Conservation (phyloP, 176 grass and related monocot genomes). For the Bonia amplexicaulis region DNA sequence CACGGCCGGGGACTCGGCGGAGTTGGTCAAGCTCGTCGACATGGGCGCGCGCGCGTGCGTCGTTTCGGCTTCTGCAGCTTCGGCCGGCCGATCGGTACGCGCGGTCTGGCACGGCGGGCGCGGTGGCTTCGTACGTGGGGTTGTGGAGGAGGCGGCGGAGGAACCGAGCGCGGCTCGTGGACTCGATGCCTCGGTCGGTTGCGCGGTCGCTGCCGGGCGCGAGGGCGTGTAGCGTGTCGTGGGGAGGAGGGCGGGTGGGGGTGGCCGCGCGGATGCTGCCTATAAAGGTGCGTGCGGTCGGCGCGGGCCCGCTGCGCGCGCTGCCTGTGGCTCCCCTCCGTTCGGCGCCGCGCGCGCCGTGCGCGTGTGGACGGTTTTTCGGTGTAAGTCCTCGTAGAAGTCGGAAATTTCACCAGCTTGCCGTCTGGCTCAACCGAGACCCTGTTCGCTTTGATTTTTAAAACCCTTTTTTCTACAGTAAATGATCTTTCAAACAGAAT, state of each 20-base stretch:
- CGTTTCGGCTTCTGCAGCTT: background rate
- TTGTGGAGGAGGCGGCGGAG: background rate
- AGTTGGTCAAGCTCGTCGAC: constrained; percentile 41
- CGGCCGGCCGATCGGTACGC: background rate
- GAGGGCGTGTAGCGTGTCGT: background rate
- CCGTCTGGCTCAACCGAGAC: background rate
- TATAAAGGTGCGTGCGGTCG: constrained; percentile 52
- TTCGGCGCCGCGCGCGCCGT: background rate
- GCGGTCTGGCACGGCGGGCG: background rate
- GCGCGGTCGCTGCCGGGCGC: constrained; percentile 23
- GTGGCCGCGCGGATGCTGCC: constrained; percentile 11
- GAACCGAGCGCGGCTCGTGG: background rate
- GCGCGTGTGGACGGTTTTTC: background rate
- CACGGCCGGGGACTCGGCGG: constrained; percentile 38
- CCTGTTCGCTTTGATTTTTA: too few species aligned
- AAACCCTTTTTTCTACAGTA: too few species aligned
- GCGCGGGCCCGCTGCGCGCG: background rate
- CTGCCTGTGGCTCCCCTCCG: background rate
- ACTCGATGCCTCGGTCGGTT: background rate
- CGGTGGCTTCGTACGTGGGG: background rate
- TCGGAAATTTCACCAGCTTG: background rate
- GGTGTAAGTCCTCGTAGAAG: background rate
- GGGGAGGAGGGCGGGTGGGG: background rate
- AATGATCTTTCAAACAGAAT: too few species aligned
- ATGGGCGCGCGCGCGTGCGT: background rate